These are phyloP conservation scores for Psilocybe azurescens DNA, from an alignment of 768 basidiomycete genomes.

Conservation along the genomic window DNA sequence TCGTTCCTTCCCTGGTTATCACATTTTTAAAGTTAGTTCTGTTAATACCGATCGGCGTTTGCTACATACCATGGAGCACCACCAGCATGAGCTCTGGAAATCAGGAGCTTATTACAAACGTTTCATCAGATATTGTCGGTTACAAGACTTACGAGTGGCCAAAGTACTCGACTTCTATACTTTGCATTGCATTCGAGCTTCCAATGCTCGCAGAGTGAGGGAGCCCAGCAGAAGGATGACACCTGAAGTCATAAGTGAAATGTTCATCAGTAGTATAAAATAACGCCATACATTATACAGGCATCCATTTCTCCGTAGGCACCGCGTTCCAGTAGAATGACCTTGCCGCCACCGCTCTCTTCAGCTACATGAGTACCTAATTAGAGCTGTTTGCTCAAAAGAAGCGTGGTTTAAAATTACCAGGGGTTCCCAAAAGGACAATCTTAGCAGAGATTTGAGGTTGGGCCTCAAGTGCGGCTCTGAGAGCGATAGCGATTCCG, in stretches of 20 bases:
- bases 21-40: background rate
- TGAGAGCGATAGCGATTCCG: constrained; percentile 75
- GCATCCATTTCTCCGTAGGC: constrained; percentile 83
- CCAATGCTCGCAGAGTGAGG: constrained; percentile 54
- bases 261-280: background rate
- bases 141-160: constrained; percentile 65
- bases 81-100: constrained; percentile 75
- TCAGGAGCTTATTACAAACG: constrained; percentile 2
- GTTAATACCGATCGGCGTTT: background rate
- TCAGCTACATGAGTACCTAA: constrained; percentile 54
- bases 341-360: constrained; percentile 81
- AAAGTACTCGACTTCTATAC: constrained; percentile 70
- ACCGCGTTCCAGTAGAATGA: constrained; percentile 72
- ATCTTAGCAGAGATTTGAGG: constrained; percentile 65
- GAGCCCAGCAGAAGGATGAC: constrained; percentile 70
- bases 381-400: background rate
- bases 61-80: constrained; percentile 68
- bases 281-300: constrained; percentile 65
- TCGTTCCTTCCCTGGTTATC: constrained; percentile 69
- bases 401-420: constrained; percentile 34
- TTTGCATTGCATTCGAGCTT: constrained; percentile 66
- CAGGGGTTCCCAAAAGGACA: constrained; percentile 80
- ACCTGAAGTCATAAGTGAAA: constrained; percentile 48
- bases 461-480: constrained; percentile 67
- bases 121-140: background rate